These are phyloP conservation scores for Malus orientalis DNA, from an alignment of 306 rosid genomes.

Conservation along the genomic window DNA sequence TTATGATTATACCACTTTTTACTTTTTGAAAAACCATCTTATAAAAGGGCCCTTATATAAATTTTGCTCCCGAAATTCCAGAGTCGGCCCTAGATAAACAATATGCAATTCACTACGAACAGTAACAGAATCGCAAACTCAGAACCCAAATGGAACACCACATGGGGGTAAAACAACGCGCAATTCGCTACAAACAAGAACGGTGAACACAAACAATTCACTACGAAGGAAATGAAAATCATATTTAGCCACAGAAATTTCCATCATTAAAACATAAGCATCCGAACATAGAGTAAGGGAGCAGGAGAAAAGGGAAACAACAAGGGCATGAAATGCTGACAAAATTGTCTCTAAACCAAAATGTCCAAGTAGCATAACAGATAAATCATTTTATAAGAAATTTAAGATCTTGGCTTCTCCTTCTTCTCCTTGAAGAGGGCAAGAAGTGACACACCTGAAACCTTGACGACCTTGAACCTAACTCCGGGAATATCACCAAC, in stretches of 20 bases:
- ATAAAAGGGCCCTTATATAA: too few relatives aligned
- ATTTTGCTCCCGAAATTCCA: too few relatives aligned
- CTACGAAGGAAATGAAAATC: too few relatives aligned
- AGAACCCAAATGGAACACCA: too few relatives aligned
- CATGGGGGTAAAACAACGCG: too few relatives aligned
- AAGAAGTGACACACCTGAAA: slow-evolving; percentile 53
- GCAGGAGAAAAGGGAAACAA: neutral
- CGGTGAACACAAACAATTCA: neutral
- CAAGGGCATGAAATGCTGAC: neutral
- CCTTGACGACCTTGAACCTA: slow-evolving; percentile 62
- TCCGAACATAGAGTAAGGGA: neutral
- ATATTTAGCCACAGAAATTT: neutral
- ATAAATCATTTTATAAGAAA: neutral
- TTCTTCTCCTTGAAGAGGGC: slow-evolving; percentile 64
- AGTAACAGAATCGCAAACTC: too few relatives aligned
- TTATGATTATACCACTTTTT: too few relatives aligned
- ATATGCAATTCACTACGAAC: too few relatives aligned
- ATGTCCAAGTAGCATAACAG: neutral
- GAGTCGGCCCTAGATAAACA: too few relatives aligned
- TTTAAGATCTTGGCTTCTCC: slow-evolving; percentile 61
- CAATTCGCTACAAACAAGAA: neutral
- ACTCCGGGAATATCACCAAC: slow-evolving; percentile 72
- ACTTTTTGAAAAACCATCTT: too few relatives aligned
- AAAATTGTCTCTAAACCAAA: neutral
- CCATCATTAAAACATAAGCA: neutral